These are phyloP conservation scores for Zangia roseola DNA, from an alignment of 768 basidiomycete genomes.

Conservation along the genomic window DNA sequence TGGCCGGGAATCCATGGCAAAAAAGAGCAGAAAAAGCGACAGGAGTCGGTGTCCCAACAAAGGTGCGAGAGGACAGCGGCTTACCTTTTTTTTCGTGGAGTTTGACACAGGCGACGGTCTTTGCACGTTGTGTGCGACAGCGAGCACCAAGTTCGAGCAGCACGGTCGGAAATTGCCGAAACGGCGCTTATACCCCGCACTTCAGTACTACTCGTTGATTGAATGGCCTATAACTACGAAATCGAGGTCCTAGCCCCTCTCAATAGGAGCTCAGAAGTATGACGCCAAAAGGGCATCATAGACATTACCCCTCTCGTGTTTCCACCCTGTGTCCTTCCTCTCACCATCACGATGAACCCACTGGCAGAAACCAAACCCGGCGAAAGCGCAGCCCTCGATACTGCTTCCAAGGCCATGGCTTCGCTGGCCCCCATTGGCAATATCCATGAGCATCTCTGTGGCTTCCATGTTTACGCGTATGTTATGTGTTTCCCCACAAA, in stretches of 20 bases:
- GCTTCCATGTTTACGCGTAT: constrained; percentile 36
- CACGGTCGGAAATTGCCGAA: constrained; percentile 29
- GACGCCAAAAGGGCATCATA: constrained; percentile 3
- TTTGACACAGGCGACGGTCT: constrained; percentile 13
- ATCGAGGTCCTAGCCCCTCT: too few relatives aligned
- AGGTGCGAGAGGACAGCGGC: background rate
- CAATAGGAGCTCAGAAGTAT: constrained; percentile 7
- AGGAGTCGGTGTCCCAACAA: background rate
- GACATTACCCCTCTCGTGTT: background rate
- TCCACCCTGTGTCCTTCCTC: background rate
- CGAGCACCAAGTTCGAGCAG: constrained; percentile 23
- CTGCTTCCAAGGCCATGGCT: constrained; percentile 27
- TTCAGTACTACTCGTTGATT: too few relatives aligned
- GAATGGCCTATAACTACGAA: too few relatives aligned
- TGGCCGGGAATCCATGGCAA: constrained; percentile 30
- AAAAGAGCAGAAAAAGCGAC: background rate
- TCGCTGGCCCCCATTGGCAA: constrained; percentile 37
- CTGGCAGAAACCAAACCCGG: constrained; percentile 27
- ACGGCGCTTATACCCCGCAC: constrained; percentile 5
- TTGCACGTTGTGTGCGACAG: constrained; percentile 36
- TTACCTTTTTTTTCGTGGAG: constrained; percentile 24
- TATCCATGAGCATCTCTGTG: constrained; percentile 32
- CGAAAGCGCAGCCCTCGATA: constrained; percentile 23
- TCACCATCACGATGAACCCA: constrained; percentile 23
- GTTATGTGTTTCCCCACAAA: background rate